Base-by-base conservation (phyloP, 164 flowering plant genomes). In the Stephania cephalantha region DNA sequence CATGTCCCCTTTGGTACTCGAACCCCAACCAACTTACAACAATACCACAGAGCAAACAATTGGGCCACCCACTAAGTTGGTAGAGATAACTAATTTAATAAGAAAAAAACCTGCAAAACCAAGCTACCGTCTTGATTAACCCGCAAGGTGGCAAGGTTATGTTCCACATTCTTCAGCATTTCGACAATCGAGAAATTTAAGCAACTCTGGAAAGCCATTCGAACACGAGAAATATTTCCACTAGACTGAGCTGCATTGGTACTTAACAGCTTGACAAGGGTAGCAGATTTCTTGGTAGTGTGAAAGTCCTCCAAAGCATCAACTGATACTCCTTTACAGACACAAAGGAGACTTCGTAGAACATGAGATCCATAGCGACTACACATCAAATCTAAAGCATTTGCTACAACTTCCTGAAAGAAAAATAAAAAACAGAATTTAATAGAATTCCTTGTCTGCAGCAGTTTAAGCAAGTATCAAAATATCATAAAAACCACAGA, bases 341-440 rank as follows among this genome's bases (percentile, higher is more conserved):
- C 89, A 81, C 91, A 93, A 74, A 95, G 90, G 84, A 95, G 89
- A 79, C 95, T 91, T 10, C 99, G 90, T 65, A 95, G 88, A 78
- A 93, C 97, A 86, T 95, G 99, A 73, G 98, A 95, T 42, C 98
- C 98, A 85, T 93, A 81, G 75, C 89, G 82, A 75, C 86, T 85
- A 83, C 89, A 87, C 94, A 93, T 90, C 73, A 95, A 70, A 52
- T 85, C 86, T 72, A 85, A 82, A 76, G 93, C 83, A 70, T 83
- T 86, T n/a, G 9, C 82, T 22, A 79, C 85, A 72, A 93, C 84
- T 75, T 78, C 93, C 98, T 95, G 85, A 50, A 53, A 31, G 35
- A 3, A 3, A 31, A 31, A 31, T 31, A 1, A 31, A 31, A 31
- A 31, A 31, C 35, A 31, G n/a, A n/a, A n/a, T n/a, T n/a, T n/a